Evolutionary conservation across 345 rosid species (phyloP).

Genomic region (Linum usitatissimum): DNA sequence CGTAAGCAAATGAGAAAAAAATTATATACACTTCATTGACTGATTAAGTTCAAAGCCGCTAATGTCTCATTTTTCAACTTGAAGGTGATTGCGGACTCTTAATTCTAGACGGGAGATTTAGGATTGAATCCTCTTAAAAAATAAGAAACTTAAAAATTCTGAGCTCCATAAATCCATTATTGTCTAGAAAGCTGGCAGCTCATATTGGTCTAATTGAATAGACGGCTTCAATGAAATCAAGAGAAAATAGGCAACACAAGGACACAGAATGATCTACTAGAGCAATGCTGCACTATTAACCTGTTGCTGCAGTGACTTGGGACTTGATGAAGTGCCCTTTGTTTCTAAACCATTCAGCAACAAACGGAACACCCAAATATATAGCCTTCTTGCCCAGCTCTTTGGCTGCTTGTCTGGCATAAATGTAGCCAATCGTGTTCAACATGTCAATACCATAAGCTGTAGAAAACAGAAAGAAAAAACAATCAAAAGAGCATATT

Average conservation of each 20-base stretch:
- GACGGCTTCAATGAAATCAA: too few relatives aligned
- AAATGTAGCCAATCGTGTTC: conserved; percentile 88
- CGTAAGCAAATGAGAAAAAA: neutral
- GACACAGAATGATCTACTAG: neutral
- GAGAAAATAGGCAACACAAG: neutral
- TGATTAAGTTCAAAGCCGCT: neutral
- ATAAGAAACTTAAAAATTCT: too few relatives aligned
- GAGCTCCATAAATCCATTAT: too few relatives aligned
- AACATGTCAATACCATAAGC: conserved; percentile 93
- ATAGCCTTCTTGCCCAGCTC: conserved; percentile 92
- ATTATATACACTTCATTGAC: neutral
- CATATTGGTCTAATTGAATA: too few relatives aligned
- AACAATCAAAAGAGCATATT: conserved; percentile 4
- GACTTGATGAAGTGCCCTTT: conserved; percentile 92
- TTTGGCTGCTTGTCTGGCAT: conserved; percentile 86
- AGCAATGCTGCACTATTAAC: conserved; percentile 27
- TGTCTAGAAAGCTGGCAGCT: too few relatives aligned
- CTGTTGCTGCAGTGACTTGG: conserved; percentile 97
- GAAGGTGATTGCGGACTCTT: too few relatives aligned
- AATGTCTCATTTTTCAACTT: neutral
- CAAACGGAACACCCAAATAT: conserved; percentile 74
- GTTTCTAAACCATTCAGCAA: conserved; percentile 98
- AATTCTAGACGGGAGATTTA: too few relatives aligned
- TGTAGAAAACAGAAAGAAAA: conserved; percentile 25
- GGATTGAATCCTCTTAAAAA: too few relatives aligned